Evolutionary conservation across 257 asterid genomes (phyloP), one percentile per base, ranked within the genome.

Genomic region (Avicennia marina): DNA sequence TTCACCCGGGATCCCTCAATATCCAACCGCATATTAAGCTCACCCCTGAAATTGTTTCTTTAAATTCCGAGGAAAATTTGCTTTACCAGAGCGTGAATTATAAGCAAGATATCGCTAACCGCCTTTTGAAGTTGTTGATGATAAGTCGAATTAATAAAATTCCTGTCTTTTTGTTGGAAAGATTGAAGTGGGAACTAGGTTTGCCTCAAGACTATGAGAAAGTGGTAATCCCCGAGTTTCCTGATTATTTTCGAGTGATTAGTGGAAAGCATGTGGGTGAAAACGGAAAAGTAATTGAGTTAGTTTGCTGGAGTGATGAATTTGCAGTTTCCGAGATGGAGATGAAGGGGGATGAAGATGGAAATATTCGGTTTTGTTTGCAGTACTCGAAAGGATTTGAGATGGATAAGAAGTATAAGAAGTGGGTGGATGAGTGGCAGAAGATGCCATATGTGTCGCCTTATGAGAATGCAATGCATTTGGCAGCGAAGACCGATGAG

Each of bases 371-470:
- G 44, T 87, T 90, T 54, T 11, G 53, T 8, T 27, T 83, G 65
- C 78, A 73, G 69, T 68, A 79, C 48, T 75, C 94, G 1, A 81
- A 60, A 15, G 94, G 69, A 44, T 81, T 87, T 66, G 96, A 87
- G 84, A 72, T 85, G 86, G 96, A 90, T 68, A 87, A 83, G 77
- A 83, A 82, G 81, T 77, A 87, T 50, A 79, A 75, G 73, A 85
- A 79, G 60, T 90, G 98, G 98, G 63, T 81, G 39, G 87, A 82
- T 65, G 96, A 85, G 58, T 90, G 96, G 98, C 94, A 79, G 65
- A 87, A 87, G 72, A 62, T 90, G 77, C 95, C 95, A 0, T 87
- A 82, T 60, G 56, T 78, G 36, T 90, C 98, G 9, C 96, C 96
- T 2, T 90, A 90, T 45, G 71, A 75, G 63, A 83, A 81, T 47